Conservation (phyloP, 495 filamentous ascomycete species). For the Cercophora samala region DNA sequence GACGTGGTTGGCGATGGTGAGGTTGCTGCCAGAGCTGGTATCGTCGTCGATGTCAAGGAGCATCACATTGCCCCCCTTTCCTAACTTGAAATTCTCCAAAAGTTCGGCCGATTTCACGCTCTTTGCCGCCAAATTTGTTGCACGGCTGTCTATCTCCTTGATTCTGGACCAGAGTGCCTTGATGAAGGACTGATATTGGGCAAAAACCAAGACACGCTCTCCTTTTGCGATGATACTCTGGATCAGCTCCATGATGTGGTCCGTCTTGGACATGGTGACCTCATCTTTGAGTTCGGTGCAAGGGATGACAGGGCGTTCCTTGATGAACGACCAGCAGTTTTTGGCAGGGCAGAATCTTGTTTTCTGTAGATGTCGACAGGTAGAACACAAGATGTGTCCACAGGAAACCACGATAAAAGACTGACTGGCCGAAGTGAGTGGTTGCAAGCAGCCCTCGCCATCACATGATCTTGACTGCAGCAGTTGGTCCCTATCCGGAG, state of each 20-base stretch:
- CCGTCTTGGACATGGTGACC: slow-evolving; percentile 23
- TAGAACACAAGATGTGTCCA: slow-evolving; percentile 36
- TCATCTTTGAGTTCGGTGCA: background rate
- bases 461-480: background rate
- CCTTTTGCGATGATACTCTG: slow-evolving; percentile 18
- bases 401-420: slow-evolving; percentile 32
- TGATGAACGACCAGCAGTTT: slow-evolving; percentile 10
- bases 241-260: slow-evolving; percentile 26
- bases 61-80: slow-evolving; percentile 46
- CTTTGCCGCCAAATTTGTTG: slow-evolving; percentile 18
- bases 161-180: slow-evolving; percentile 27
- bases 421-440: background rate
- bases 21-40: slow-evolving; percentile 68
- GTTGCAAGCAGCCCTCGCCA: slow-evolving; percentile 17
- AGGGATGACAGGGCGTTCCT: slow-evolving; percentile 18
- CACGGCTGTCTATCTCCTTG: slow-evolving; percentile 3
- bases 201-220: slow-evolving; percentile 36
- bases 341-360: slow-evolving; percentile 18
- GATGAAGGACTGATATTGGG: slow-evolving; percentile 29
- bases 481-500: background rate
- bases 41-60: slow-evolving; percentile 63
- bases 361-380: slow-evolving; percentile 19
- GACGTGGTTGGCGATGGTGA: slow-evolving; percentile 72
- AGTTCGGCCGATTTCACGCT: too few relatives aligned
- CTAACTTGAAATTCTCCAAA: slow-evolving; percentile 32